Evolutionary conservation across 2,329 filamentous ascomycete species (phyloP).

Genomic region (Pestalotiopsis sp.): DNA sequence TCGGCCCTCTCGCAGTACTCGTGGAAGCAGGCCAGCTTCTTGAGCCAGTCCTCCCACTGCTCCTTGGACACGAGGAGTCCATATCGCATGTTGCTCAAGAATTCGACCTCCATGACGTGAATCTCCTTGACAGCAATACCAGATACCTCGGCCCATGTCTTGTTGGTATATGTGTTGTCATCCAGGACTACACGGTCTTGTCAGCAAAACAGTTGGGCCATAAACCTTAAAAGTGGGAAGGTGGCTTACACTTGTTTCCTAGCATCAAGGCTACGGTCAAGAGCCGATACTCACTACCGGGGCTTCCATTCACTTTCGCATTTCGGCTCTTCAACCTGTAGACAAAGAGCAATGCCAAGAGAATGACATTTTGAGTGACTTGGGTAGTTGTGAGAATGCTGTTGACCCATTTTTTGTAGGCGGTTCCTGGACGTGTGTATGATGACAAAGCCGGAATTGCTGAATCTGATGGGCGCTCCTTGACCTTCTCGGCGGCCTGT

Average conservation of each 20-base stretch:
- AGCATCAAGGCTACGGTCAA: conserved; percentile 96
- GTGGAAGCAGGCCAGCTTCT: conserved; percentile 79
- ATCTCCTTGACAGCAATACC: conserved; percentile 93
- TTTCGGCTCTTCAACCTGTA: conserved; percentile 92
- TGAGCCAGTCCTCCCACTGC: conserved; percentile 88
- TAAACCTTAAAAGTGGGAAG: not conserved
- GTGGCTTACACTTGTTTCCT: conserved; percentile 84
- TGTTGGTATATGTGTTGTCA: conserved; percentile 99
- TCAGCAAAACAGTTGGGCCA: not conserved
- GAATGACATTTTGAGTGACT: conserved; percentile 92
- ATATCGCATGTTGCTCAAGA: conserved; percentile 97
- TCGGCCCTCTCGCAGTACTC: conserved; percentile 78
- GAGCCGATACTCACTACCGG: conserved; percentile 89
- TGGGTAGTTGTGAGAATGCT: conserved; percentile 91
- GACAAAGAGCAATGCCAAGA: conserved; percentile 88
- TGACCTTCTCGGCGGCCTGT: conserved; percentile 69
- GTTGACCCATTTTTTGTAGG: conserved; percentile 93
- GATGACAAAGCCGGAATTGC: conserved; percentile 56
- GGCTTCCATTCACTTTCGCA: conserved; percentile 84
- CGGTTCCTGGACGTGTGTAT: conserved; percentile 75
- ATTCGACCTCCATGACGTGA: conserved; percentile 99
- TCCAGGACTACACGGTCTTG: conserved; percentile 68
- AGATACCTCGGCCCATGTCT: conserved; percentile 98
- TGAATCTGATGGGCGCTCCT: conserved; percentile 37
- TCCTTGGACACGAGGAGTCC: conserved; percentile 83